Evolutionary conservation across 345 rosid species (phyloP).

Genomic region (Alliaria petiolata): DNA sequence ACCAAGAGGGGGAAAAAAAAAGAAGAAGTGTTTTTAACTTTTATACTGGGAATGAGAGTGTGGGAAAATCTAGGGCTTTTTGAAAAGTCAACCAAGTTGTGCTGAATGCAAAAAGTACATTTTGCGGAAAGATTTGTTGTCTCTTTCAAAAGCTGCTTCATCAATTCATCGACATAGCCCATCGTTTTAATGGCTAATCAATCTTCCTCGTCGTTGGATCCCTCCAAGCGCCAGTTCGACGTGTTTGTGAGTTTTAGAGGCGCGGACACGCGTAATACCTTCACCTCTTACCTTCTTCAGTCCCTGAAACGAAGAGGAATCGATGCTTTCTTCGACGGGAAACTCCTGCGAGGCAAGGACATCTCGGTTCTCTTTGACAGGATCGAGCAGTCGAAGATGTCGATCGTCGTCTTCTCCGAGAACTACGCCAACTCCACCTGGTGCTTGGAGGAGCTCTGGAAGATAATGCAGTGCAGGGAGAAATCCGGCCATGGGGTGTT

Average conservation of each 20-base stretch:
- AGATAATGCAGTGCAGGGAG: conserved; percentile 23
- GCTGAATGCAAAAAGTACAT: no score
- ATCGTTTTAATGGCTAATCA: conserved; percentile 6
- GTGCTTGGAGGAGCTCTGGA: conserved; percentile 34
- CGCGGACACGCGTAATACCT: conserved; percentile 2
- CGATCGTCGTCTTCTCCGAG: conserved; percentile 24
- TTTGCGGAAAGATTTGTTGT: no score
- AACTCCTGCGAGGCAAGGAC: conserved; percentile 13
- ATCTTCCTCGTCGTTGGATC: not conserved
- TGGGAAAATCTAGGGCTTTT: no score
- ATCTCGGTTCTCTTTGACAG: conserved; percentile 1
- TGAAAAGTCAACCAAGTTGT: no score
- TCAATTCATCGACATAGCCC: no score
- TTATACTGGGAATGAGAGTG: no score
- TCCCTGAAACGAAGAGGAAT: not conserved
- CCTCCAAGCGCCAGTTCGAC: not conserved
- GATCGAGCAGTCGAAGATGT: conserved; percentile 29
- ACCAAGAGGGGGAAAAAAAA: no score
- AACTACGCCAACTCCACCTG: conserved; percentile 29
- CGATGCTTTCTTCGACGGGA: conserved; percentile 9
- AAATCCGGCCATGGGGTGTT: not conserved
- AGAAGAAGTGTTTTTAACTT: no score
- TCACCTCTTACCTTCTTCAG: conserved; percentile 11
- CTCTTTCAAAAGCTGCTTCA: no score
- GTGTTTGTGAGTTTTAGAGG: conserved; percentile 40